A percentile compares a stretch with the other conserved stretches of the same genome.
Evolutionary conservation across 2,329 filamentous ascomycete genomes (phyloP).

Genomic region (Grosmannia serpens): DNA sequence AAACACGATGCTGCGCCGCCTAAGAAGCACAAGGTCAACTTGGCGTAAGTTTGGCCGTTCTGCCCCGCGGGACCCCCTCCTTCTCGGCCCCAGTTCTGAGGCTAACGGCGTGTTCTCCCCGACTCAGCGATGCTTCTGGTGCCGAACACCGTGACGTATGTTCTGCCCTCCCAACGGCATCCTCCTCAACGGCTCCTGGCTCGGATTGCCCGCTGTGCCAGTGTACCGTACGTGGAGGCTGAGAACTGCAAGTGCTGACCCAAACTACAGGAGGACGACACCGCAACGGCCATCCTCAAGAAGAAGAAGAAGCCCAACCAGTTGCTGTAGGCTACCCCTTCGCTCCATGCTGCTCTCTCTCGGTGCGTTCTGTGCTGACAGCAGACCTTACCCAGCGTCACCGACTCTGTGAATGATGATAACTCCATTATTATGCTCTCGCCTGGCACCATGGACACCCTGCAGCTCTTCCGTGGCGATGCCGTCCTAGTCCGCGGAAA

Average conservation of each 20-base stretch:
- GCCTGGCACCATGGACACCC: constrained; percentile 96
- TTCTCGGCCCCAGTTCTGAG: not conserved
- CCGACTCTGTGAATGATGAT: constrained; percentile 97
- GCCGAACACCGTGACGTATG: constrained; percentile 74
- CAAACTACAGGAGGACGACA: constrained; percentile 65
- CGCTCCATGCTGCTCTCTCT: no score
- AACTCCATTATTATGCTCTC: constrained; percentile 98
- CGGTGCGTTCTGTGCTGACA: not conserved
- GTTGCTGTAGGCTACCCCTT: constrained; percentile 58
- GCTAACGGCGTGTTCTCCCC: constrained; percentile 7
- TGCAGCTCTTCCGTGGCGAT: constrained; percentile 97
- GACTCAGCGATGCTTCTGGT: constrained; percentile 72
- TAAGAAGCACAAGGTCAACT: constrained; percentile 60
- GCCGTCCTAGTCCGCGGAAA: constrained; percentile 98
- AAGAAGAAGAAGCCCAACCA: constrained; percentile 99
- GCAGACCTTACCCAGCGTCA: constrained; percentile 52
- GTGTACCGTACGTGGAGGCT: constrained; percentile 20
- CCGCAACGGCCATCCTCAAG: constrained; percentile 91
- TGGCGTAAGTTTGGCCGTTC: constrained; percentile 48
- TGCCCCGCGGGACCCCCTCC: not conserved
- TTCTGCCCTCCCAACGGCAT: constrained; percentile 9
- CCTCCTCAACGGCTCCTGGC: not conserved
- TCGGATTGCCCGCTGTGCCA: constrained; percentile 11
- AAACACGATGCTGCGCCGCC: constrained; percentile 25
- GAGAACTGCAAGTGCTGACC: not conserved